Evolutionary conservation across 345 rosid genomes (phyloP), one percentile per base, ranked within the genome.

Genomic region (Eucalyptus cloeziana): DNA sequence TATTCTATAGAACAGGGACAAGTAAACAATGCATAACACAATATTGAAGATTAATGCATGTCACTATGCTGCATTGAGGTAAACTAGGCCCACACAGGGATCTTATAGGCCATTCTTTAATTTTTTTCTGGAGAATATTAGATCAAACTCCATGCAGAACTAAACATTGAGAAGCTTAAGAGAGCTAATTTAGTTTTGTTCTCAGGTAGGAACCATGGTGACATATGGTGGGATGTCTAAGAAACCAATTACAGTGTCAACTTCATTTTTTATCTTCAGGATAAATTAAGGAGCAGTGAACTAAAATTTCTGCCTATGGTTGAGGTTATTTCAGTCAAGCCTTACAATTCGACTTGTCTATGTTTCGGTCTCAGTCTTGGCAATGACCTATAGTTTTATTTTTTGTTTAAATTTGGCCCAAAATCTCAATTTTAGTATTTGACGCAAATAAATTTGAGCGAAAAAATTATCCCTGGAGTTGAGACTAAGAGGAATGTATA

Each of bases 1-100:
- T 87, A 96, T 91, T 86, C 98, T 97, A 96, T 92, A 94, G 52
- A 76, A 85, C 56, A 64, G 87, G 33, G 76, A 56, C 14, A 51
- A 45, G 24, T 44, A 45, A 64, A 33, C 43, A 8, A 58, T 86
- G 52, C 13, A 15, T 24, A 86, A 16, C 22, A 49, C 5, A 86
- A 86, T 64, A 86, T 30, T 25, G 49, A 54, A 86, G 40, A 85
- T 49, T 16, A n/a, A 49, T 14, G 60, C 43, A 86, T 31, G 27
- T 40, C 44, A 6, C 44, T n/a, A 31, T 50, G 22, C 17, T 62
- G 69, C 69, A 62, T 6, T 27, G 33, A 62, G 69, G 30, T 31
- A 62, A 64, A 64, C 14, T 30, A 30, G 71, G 71, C 71, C 71
- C n/a, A 64, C 71, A 64, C 19, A 30, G n/a, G 37, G 37, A 30